phyloP scores from a whole-genome alignment of 208 protist species.

The Spongospora subterranea region DNA sequence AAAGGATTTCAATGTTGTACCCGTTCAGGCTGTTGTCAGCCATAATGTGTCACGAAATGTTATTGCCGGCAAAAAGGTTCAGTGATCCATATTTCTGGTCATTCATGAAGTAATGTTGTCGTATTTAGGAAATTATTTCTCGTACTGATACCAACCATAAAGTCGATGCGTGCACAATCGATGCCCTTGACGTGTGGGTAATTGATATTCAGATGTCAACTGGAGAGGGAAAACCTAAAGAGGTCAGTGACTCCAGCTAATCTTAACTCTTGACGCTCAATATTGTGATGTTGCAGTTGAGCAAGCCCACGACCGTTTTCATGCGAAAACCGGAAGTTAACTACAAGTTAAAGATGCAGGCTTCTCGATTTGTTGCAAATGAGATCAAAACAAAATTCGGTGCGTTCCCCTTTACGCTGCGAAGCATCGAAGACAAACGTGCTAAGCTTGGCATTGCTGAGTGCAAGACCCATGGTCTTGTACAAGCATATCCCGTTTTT shows the following conservation, averaged over 20 bases:
- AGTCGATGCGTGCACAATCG: slow-evolving; percentile 84
- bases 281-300: slow-evolving; percentile 86
- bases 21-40: slow-evolving; percentile 94
- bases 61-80: slow-evolving; percentile 94
- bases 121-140: slow-evolving; percentile 55
- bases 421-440: slow-evolving; percentile 84
- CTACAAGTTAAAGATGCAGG: slow-evolving; percentile 96
- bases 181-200: slow-evolving; percentile 74
- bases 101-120: background rate
- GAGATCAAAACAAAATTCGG: slow-evolving; percentile 89
- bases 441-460: slow-evolving; percentile 91
- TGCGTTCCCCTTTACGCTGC: slow-evolving; percentile 90
- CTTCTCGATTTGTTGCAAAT: slow-evolving; percentile 88
- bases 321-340: slow-evolving; percentile 90
- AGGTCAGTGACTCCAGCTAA: slow-evolving; percentile 79
- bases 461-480: slow-evolving; percentile 90
- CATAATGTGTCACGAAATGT: slow-evolving; percentile 96
- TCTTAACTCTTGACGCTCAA: slow-evolving; percentile 76
- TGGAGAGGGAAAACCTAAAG: slow-evolving; percentile 83
- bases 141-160: slow-evolving; percentile 81
- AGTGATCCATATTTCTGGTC: slow-evolving; percentile 66
- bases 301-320: slow-evolving; percentile 87
- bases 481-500: slow-evolving; percentile 95
- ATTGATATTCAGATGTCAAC: slow-evolving; percentile 80
- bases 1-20: slow-evolving; percentile 86